Base-by-base conservation (phyloP, 2,329 filamentous ascomycete species). In the Trichoderma semiorbis region DNA sequence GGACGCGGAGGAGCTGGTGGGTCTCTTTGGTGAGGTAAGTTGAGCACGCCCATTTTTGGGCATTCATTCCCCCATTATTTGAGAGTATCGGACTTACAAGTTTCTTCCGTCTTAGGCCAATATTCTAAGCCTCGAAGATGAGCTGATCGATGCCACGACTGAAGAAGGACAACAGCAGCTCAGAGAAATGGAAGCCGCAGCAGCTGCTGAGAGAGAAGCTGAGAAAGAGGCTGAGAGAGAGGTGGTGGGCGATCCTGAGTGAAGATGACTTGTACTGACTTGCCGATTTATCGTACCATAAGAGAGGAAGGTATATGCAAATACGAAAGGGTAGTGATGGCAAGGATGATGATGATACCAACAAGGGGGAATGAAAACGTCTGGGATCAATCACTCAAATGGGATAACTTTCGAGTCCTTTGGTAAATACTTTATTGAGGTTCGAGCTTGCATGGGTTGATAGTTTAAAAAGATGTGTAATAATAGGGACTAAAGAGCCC, bases 111-210 rank as follows among this genome's bases (percentile, higher is more conserved):
- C 14, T n/a, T 74, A 91, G 83, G 94, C 94, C 18, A 93, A 93
- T 47, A 95, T 98, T 85, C 83, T 99, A 75, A 97, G 93, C 80
- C 81, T 99, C 65, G 94, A 98, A 80, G 91, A 97, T 78, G 91
- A 97, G 64, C 94, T 99, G 66, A 97, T 99, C 76, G 96, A 99
- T 83, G 93, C 94, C 1, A 99, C 94, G 60, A 97, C 95, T 3
- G 91, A 94, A 78, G 91, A 96, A 79, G 95, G 95, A 3, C 88
- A 91, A 84, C 89, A 91, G 80, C 90, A 91, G 78, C 85, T 95
- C 76, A 91, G 92, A 83, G 89, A 94, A 75, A 87, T 97, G 73
- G 91, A 94, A 18, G 79, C 76, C 7, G 78, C 78, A 39, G 76
- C 72, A 1, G 74, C 74, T 10, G 74, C 68, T 7, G 71, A 74